Conservation (phyloP, 2,329 filamentous ascomycete genomes). For the Fusarium xylarioides region DNA sequence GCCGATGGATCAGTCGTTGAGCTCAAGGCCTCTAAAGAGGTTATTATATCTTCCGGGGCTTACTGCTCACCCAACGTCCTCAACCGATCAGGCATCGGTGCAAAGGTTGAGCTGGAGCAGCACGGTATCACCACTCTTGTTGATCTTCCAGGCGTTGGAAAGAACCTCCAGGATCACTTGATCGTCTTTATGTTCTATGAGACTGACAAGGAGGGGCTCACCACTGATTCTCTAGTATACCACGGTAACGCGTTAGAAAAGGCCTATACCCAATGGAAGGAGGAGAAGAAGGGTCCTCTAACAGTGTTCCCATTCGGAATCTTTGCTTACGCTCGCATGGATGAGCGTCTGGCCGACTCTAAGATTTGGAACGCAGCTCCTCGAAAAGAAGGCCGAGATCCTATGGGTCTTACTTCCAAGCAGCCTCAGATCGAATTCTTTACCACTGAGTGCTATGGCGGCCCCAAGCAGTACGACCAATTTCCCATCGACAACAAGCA, state of each 20-base stretch:
- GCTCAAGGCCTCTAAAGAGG: constrained; percentile 50
- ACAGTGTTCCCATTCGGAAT: constrained; percentile 70
- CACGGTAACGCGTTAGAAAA: constrained; percentile 61
- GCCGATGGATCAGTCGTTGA: constrained; percentile 53
- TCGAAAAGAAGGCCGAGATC: constrained; percentile 62
- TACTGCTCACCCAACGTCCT: constrained; percentile 63
- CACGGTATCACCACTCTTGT: constrained; percentile 53
- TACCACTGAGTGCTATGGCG: constrained; percentile 69
- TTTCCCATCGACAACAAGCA: constrained; percentile 63
- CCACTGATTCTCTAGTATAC: constrained; percentile 64
- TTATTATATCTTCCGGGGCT: constrained; percentile 56
- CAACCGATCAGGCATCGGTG: constrained; percentile 62
- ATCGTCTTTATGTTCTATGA: constrained; percentile 70
- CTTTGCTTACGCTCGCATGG: constrained; percentile 69
- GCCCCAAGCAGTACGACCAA: constrained; percentile 65
- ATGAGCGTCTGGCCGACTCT: constrained; percentile 64
- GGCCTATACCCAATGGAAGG: constrained; percentile 64
- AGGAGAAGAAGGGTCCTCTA: constrained; percentile 65
- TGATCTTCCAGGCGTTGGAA: constrained; percentile 59
- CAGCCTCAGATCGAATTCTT: constrained; percentile 72
- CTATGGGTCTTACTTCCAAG: constrained; percentile 65
- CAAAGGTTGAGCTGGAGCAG: constrained; percentile 53
- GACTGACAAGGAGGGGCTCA: constrained; percentile 59
- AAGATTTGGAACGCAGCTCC: constrained; percentile 63
- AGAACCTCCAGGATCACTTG: constrained; percentile 60